Base-by-base conservation (phyloP, 495 filamentous ascomycete species). In the Aspergillus sclerotioniger region DNA sequence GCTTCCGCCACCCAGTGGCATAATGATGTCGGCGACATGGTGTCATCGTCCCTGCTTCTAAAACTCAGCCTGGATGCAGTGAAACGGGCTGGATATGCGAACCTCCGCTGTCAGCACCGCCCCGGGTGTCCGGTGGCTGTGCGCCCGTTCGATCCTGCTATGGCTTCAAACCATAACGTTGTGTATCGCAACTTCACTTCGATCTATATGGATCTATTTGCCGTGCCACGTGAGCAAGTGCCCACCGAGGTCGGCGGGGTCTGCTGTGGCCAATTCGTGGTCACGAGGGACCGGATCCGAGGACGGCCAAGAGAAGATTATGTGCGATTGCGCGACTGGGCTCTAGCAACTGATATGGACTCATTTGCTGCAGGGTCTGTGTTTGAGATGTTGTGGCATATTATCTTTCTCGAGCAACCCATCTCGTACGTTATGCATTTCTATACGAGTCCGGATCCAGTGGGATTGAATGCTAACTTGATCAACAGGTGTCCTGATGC, bases 201-300 rank as follows among this genome's bases (percentile, higher is more conserved):
- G 0, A 45, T 58, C 25, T 58, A 58, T 25, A 31, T 31, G 13
- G 46, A 62, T 6, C 55, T 77, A 0, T 76, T 76, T 46, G 16
- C 32, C n/a, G 28, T 51, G 25, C 70, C 66, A 49, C 54, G 46
- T 8, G 67, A 74, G 50, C 62, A 76, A 1, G 71, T 76, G 31
- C 72, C 72, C 16, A 17, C 29, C 7, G 51, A 39, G 44, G 61
- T 72, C 2, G 65, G 64, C 12, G 71, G 69, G 0, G 67, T 76
- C 10, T 88, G 86, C 62, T 88, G 84, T 66, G 78, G 82, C 45
- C 86, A 88, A 67, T 88, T 88, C 59, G 85, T 80, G 0, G 80
- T 85, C 6, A 74, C 74, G 6, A 61, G 76, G n/a, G 74, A 80
- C 0, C 68, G 71, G 20, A 70, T 87, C 3, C 65, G 46, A 1